Evolutionary conservation across 768 basidiomycete genomes (phyloP).

Genomic region (Trametes sanguinea): DNA sequence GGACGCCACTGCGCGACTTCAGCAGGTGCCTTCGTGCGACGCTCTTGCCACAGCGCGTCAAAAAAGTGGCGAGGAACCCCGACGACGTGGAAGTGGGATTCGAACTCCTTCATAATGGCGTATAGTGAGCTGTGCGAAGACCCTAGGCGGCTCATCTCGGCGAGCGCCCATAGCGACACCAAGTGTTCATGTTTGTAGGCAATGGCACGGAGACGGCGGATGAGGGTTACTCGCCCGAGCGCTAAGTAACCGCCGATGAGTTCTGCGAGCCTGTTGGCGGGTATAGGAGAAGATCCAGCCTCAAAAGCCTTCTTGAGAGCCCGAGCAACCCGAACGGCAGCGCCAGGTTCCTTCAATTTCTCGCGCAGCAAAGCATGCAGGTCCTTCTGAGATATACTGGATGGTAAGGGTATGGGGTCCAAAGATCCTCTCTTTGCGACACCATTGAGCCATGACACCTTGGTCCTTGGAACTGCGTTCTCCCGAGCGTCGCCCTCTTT

Average conservation of each 20-base stretch:
- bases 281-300: neutral
- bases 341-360: neutral
- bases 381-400: neutral
- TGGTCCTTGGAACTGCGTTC: no score
- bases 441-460: no score
- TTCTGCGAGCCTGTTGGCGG: conserved; percentile 11
- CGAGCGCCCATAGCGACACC: conserved; percentile 29
- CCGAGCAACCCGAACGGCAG: neutral
- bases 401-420: no score
- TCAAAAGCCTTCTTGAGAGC: neutral
- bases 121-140: conserved; percentile 3
- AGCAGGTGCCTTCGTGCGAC: neutral
- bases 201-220: conserved; percentile 65
- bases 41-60: conserved; percentile 3
- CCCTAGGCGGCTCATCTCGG: conserved; percentile 31
- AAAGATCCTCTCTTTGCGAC: no score
- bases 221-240: conserved; percentile 61
- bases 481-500: no score
- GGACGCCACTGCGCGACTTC: neutral
- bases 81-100: conserved; percentile 49
- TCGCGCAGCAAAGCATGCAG: neutral
- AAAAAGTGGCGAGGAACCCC: conserved; percentile 48
- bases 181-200: conserved; percentile 39
- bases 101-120: conserved; percentile 40
- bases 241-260: conserved; percentile 23